Base-by-base conservation (phyloP, 2,329 filamentous ascomycete genomes). In the Cercospora berteroae region DNA sequence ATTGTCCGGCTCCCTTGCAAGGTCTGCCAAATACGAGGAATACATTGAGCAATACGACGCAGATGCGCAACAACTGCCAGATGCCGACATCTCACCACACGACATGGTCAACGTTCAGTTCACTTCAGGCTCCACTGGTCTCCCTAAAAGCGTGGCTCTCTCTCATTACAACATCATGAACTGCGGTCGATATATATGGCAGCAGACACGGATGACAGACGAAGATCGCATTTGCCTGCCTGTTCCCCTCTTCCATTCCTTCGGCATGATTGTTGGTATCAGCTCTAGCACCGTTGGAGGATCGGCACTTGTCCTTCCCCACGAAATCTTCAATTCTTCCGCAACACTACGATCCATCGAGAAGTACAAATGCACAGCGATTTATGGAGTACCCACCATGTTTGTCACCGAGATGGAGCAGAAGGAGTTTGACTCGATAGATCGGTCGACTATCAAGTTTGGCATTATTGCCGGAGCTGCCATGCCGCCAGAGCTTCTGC, bases 321-420 rank as follows among this genome's bases (percentile, higher is more conserved):
- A 86, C 70, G 89, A 93, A 73, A 87, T 89, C 0, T 94, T 94
- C 74, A 73, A 71, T 64, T 63, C 73, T 2, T 70, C 67, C 27
- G 70, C 69, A 59, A 69, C 72, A 3, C 64, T 75, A 12, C 56
- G 71, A 57, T 71, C 67, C 63, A 87, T 94, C 44, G 77, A 77
- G 5, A 75, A 77, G 8, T 81, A 83, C 64, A 75, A 74, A 36
- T 82, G 81, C 77, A 94, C 92, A 0, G 91, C 89, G 0, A 83
- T 94, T 0, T 91, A 94, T 75, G 92, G 92, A 36, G 92, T 94
- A 0, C 92, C 92, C 0, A 91, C 92, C 65, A 94, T 94, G 92
- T 93, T 93, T 78, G 90, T 93, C 75, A 88, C 88, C 9, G 72
- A 72, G 52, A 74, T 75, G 74, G 74, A 72, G 42, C 55, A 68